Evolutionary conservation across 768 basidiomycete species (phyloP).

Genomic region (Amanita jacksonii): DNA sequence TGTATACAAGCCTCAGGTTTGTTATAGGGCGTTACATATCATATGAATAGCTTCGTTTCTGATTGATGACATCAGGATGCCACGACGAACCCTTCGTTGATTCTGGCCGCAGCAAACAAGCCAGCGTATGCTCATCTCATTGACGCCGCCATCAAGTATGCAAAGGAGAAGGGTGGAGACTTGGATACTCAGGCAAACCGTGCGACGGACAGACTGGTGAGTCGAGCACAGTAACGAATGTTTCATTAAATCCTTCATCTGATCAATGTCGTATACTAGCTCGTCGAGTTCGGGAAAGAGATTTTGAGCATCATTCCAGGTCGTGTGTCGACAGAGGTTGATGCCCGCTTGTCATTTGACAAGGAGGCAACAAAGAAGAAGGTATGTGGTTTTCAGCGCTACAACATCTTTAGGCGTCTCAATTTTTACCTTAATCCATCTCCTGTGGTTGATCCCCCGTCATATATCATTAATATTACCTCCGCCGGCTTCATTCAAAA

Average conservation of each 20-base stretch:
- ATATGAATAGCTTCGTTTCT: neutral
- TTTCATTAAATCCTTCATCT: neutral
- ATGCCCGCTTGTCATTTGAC: conserved; percentile 95
- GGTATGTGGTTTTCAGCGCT: conserved; percentile 26
- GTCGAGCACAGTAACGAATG: conserved; percentile 16
- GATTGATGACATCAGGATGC: conserved; percentile 55
- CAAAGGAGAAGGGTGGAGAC: conserved; percentile 73
- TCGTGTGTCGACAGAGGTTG: conserved; percentile 98
- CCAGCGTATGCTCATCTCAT: conserved; percentile 76
- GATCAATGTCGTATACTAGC: conserved; percentile 41
- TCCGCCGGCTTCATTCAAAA: too few species aligned
- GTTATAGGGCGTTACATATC: neutral
- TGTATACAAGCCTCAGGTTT: conserved; percentile 89
- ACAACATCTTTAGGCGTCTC: too few species aligned
- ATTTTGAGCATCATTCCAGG: conserved; percentile 95
- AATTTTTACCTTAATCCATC: too few species aligned
- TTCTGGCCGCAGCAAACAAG: conserved; percentile 90
- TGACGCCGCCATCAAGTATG: conserved; percentile 62
- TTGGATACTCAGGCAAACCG: conserved; percentile 66
- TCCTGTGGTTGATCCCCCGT: too few species aligned
- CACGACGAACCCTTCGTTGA: conserved; percentile 94
- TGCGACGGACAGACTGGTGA: conserved; percentile 83
- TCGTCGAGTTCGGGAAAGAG: conserved; percentile 96
- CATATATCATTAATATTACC: too few species aligned
- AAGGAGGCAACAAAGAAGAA: conserved; percentile 88